Evolutionary conservation across 306 rosid genomes (phyloP).

Genomic region (Medicago lupulina): DNA sequence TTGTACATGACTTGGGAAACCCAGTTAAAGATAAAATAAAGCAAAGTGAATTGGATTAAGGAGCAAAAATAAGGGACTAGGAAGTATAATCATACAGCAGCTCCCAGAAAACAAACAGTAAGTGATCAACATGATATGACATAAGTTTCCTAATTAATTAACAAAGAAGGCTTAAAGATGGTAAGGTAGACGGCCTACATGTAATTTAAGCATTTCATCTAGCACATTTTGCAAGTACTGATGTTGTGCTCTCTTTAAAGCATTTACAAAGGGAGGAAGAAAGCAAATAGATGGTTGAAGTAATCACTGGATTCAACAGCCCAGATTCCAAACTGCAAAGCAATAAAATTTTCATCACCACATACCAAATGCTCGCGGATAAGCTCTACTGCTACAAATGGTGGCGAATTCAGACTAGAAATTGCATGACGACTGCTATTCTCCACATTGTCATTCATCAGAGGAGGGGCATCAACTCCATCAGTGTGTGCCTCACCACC

Average conservation of each 20-base stretch:
- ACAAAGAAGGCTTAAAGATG: neutral
- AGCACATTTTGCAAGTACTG: neutral
- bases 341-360: constrained; percentile 1
- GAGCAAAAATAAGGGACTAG: neutral
- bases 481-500: constrained; percentile 72
- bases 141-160: neutral
- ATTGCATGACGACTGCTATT: constrained; percentile 63
- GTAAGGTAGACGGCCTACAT: neutral
- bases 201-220: neutral
- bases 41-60: neutral
- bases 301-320: neutral
- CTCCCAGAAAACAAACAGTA: constrained; percentile 5
- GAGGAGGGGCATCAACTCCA: constrained; percentile 62
- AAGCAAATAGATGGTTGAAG: neutral
- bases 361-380: constrained; percentile 93
- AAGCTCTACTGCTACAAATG: constrained; percentile 81
- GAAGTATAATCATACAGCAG: neutral
- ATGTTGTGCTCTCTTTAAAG: neutral
- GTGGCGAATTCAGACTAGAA: constrained; percentile 76
- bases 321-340: constrained; percentile 20
- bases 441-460: constrained; percentile 76
- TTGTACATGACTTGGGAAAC: constrained; percentile 1
- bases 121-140: neutral
- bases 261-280: neutral
- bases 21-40: neutral